Base-by-base conservation (phyloP, 495 filamentous ascomycete genomes). In the Penicillium ochrochloron region DNA sequence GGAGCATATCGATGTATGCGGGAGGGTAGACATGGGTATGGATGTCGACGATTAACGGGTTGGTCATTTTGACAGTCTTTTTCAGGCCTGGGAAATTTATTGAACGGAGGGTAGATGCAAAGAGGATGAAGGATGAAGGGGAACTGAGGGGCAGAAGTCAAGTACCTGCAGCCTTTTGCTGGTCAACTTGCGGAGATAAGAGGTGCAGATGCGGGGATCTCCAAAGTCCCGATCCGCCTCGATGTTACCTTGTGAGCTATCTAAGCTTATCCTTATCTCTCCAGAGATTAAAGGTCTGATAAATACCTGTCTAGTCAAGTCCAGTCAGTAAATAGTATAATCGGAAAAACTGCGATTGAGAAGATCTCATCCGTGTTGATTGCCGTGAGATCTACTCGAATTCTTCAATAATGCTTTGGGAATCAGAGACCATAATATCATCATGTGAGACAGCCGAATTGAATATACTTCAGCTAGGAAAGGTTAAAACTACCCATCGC, bases 21-120 rank as follows among this genome's bases (percentile, higher is more conserved):
- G 90, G 90, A 0, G 93, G 91, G 75, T 97, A 97, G 80, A 97
- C 88, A 82, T 98, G 94, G 14, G 94, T 97, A 80, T 97, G 94
- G 70, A 97, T 85, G 76, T 97, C 94, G 50, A 97, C 91, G 39
- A 93, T 82, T 10, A 81, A 65, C 34, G 77, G 66, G 44, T 67
- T 53, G 31, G 68, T 57, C 74, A 77, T 76, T 52, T 44, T 70
- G 57, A 60, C 5, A 4, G 29, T 51, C 14, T 3, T 55, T 55
- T 19, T 29, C 39, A n/a, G 29, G 15, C 14, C 15, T 54, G 2
- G 29, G 10, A 35, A 12, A 23, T 56, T 34, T 1, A 19, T n/a
- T 33, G 31, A 21, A 44, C 15, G 37, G 55, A 19, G 3, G 14
- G 50, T 15, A 23, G 46, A 34, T 29, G 33, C 41, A 25, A 54